Evolutionary conservation across 2,329 filamentous ascomycete genomes (phyloP), one percentile per base, ranked within the genome.

Genomic region (Colletotrichum brevisporum): DNA sequence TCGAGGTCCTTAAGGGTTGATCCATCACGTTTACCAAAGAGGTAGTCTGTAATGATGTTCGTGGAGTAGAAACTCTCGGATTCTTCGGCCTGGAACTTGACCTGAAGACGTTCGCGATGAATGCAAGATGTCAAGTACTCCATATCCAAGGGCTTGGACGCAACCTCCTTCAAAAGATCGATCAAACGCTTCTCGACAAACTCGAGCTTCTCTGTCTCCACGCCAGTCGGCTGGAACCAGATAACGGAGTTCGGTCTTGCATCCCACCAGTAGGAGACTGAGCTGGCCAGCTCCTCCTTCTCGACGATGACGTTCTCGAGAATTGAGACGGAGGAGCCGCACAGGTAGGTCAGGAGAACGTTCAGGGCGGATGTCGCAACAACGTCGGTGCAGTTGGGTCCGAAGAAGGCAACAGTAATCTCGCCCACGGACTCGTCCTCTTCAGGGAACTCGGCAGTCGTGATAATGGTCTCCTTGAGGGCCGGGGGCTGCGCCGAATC

Each of bases 371-470:
- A 91, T 12, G 89, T 88, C 48, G 87, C 83, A 26, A 93, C 78
- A 2, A 88, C 79, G 74, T 98, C 90, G 61, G 88, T 92, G 78
- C 92, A 94, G 74, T 91, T 87, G 0, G 96, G 96, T 0, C 96
- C 96, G 63, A 98, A 90, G 81, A 97, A 97, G 1, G 89, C 92
- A 21, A 98, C 90, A 56, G 94, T 83, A 57, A 98, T 90, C 77
- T 98, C 95, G 45, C 96, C 96, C 64, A 91, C 93, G 0, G 94
- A 95, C 78, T 99, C 96, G 73, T 99, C 96, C 75, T 98, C 95
- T 78, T 99, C 96, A 0, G 96, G 96, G 75, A 99, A 99, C 71
- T 97, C 91, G 31, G 97, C 91, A 0, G 87, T 94, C 73, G 95
- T 89, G 13, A 97, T 81, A 12, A 91, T 85, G 0, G 93, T 94